Conservation (phyloP, 176 grass and related monocot species). For the Carex myosuroides region DNA sequence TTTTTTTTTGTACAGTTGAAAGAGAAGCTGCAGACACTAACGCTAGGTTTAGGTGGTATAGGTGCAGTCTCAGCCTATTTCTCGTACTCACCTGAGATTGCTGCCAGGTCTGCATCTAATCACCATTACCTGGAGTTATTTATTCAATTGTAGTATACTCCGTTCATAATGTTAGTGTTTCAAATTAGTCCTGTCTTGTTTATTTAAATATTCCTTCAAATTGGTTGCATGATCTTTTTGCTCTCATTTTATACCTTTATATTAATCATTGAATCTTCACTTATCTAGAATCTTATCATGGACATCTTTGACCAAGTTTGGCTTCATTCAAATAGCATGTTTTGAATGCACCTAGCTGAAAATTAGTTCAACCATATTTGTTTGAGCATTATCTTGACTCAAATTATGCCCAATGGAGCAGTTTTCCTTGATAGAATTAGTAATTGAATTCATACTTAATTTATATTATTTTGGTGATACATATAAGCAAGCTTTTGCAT, state of each 20-base stretch:
- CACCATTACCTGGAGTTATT: background rate
- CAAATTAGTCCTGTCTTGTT: background rate
- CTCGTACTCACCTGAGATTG: constrained; percentile 87
- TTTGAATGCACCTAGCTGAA: background rate
- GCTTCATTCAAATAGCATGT: background rate
- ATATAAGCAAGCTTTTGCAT: background rate
- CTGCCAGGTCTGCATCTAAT: constrained; percentile 49
- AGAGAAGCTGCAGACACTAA: constrained; percentile 61
- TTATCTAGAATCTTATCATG: background rate
- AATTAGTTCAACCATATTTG: background rate
- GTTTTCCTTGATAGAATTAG: background rate
- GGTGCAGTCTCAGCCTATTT: constrained; percentile 85
- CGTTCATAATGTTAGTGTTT: background rate
- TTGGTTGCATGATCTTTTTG: background rate
- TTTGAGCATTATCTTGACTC: background rate
- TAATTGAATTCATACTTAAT: background rate
- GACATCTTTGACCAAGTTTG: background rate
- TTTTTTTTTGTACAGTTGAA: constrained; percentile 68
- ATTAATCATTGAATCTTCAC: background rate
- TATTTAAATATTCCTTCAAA: background rate
- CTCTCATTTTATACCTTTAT: background rate
- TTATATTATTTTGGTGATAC: background rate
- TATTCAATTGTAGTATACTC: background rate
- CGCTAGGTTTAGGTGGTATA: constrained; percentile 67
- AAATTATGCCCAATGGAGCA: background rate